Percentiles rank a stretch among this genome's conserved stretches.
Conservation (phyloP, 1,284 basidiomycete species). For the Pseudozyma sp. region DNA sequence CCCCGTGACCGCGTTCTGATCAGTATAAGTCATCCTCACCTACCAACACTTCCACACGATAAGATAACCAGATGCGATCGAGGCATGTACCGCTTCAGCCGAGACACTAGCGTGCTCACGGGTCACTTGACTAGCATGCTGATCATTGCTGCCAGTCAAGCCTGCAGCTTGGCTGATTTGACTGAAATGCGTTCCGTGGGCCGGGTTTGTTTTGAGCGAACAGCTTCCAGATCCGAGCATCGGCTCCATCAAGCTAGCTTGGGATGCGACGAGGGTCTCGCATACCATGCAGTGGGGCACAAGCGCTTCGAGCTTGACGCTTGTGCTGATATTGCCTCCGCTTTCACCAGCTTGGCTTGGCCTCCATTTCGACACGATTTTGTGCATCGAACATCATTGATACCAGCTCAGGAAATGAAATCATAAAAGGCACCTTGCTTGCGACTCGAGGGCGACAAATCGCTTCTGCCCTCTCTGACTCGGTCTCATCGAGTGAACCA, state of each 20-base stretch:
- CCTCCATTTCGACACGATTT: too few relatives aligned
- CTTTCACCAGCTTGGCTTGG: too few relatives aligned
- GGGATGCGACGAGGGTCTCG: neutral
- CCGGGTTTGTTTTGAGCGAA: neutral
- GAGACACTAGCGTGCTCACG: too few relatives aligned
- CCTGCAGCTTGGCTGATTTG: neutral
- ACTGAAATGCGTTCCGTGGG: too few relatives aligned
- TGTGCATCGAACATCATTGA: too few relatives aligned
- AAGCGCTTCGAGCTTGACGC: neutral
- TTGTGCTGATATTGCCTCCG: neutral
- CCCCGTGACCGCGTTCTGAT: neutral
- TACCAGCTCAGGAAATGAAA: too few relatives aligned
- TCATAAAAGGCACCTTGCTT: too few relatives aligned
- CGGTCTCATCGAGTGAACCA: neutral
- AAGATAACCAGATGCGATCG: neutral
- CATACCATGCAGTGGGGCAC: neutral
- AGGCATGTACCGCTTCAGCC: too few relatives aligned
- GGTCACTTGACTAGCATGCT: neutral
- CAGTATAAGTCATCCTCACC: too few relatives aligned
- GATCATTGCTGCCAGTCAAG: neutral
- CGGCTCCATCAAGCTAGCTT: conserved; percentile 5
- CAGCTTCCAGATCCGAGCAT: neutral
- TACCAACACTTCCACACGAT: neutral
- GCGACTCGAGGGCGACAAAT: too few relatives aligned
- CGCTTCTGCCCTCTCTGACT: too few relatives aligned